These are phyloP conservation scores for Crotalaria pallida DNA, from an alignment of 306 rosid genomes.

Conservation along the genomic window DNA sequence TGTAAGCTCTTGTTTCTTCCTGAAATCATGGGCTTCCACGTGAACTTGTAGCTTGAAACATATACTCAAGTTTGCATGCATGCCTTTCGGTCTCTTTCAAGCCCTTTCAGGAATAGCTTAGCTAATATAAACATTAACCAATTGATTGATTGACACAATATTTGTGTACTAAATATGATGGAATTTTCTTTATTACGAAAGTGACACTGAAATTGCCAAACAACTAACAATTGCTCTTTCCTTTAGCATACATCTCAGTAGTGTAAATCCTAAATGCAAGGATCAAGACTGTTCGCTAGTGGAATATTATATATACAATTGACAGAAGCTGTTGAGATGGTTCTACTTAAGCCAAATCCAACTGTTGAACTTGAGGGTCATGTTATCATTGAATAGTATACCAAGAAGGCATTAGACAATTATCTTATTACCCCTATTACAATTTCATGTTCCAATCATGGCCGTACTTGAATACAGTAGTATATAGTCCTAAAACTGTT, in stretches of 20 bases:
- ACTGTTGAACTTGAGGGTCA: neutral
- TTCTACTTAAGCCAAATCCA: neutral
- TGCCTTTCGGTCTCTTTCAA: neutral
- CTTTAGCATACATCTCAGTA: neutral
- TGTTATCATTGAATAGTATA: neutral
- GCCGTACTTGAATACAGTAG: slow-evolving; percentile 32
- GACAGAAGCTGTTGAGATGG: neutral
- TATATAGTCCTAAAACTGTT: slow-evolving; percentile 14
- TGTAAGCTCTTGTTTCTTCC: neutral
- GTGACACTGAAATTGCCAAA: neutral
- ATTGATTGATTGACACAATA: neutral
- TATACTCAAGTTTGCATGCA: neutral
- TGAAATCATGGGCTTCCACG: neutral
- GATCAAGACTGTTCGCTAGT: neutral
- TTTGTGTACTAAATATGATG: neutral
- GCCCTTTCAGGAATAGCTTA: neutral
- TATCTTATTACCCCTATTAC: neutral
- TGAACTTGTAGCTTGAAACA: neutral
- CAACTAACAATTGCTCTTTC: neutral
- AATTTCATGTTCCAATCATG: slow-evolving; percentile 34
- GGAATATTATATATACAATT: neutral
- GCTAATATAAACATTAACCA: neutral
- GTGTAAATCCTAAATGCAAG: neutral
- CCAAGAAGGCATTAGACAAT: neutral
- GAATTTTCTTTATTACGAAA: neutral